These are phyloP conservation scores for Monosporascus sp. DNA, from an alignment of 2,329 filamentous ascomycete species.

Conservation along the genomic window DNA sequence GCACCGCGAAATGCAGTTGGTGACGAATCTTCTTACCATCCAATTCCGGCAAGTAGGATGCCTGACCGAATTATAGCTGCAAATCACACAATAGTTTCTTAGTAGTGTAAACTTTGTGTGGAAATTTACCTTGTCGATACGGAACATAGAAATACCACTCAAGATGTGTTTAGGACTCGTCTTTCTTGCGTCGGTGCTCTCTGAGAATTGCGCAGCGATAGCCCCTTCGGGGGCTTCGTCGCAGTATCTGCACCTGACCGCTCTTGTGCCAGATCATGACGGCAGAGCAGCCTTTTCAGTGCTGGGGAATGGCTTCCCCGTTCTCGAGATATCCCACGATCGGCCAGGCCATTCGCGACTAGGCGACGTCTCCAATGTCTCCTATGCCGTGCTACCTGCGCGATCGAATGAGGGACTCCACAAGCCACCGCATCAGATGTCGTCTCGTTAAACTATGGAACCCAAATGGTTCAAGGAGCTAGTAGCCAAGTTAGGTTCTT, in stretches of 20 bases:
- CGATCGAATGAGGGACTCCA: constrained; percentile 8
- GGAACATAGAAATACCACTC: too few species aligned
- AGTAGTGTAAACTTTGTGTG: too few species aligned
- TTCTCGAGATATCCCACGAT: constrained; percentile 8
- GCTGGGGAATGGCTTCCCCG: constrained; percentile 7
- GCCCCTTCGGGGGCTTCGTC: background rate
- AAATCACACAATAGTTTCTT: too few species aligned
- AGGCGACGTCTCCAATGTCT: constrained; percentile 9
- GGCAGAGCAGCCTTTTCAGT: constrained; percentile 6
- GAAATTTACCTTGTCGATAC: too few species aligned
- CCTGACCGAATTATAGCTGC: too few species aligned
- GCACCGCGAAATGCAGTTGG: background rate
- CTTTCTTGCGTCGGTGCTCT: background rate
- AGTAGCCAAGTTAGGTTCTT: constrained; percentile 6
- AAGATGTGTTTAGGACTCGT: background rate
- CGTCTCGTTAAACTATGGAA: background rate
- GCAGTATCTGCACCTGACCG: constrained; percentile 1
- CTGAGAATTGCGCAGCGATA: background rate
- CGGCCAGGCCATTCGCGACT: constrained; percentile 2
- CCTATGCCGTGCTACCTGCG: constrained; percentile 11
- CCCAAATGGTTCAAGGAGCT: background rate
- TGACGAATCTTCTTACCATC: too few species aligned
- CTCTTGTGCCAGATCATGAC: constrained; percentile 5
- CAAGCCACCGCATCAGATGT: constrained; percentile 12
- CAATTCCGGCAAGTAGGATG: too few species aligned